Base-by-base conservation (phyloP, 495 filamentous ascomycete species). In the Lasiosphaeria hispida region DNA sequence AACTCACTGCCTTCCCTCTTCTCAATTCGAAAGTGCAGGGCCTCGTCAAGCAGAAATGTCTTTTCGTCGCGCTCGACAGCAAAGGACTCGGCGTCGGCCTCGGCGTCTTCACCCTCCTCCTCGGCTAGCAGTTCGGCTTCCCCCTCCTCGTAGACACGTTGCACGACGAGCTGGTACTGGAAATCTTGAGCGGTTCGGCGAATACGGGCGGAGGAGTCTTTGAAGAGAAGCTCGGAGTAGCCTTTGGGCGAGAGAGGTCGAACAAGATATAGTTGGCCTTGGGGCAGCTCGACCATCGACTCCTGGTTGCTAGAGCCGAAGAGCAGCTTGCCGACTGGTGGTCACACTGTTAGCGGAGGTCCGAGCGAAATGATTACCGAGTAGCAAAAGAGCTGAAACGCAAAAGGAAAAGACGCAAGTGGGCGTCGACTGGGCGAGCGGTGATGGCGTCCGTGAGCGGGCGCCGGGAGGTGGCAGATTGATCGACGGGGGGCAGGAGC, bases 141-240 rank as follows among this genome's bases (percentile, higher is more conserved):
- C 45, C 95, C 94, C 74, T 98, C 94, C 72, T 98, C 94, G 78
- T 92, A 97, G 55, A 92, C 95, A 55, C 94, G 81, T 69, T 97
- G 95, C 17, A 98, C 83, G 49, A 97, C 93, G 37, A 98, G 87
- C 69, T 97, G 94, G 69, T 97, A 98, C 65, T 98, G 92, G 65
- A 87, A 97, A 30, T 96, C 90, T 70, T 95, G 91, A 2, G 88
- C 91, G 8, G 95, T 97, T 18, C 90, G 86, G 59, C 94, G 87
- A 64, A 98, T 96, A 37, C 87, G 87, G 18, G 92, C 91, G 34
- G 87, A 90, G 35, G 91, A 87, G 86, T 98, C 94, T 67, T 96
- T 97, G 83, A 96, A 98, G 73, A 98, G 96, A 64, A 97, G 89
- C 72, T 98, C 95, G 0, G 91, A 96, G 65, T 96, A 96, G 57